phyloP scores from a whole-genome alignment of 306 rosid species.

The Datisca glomerata region DNA sequence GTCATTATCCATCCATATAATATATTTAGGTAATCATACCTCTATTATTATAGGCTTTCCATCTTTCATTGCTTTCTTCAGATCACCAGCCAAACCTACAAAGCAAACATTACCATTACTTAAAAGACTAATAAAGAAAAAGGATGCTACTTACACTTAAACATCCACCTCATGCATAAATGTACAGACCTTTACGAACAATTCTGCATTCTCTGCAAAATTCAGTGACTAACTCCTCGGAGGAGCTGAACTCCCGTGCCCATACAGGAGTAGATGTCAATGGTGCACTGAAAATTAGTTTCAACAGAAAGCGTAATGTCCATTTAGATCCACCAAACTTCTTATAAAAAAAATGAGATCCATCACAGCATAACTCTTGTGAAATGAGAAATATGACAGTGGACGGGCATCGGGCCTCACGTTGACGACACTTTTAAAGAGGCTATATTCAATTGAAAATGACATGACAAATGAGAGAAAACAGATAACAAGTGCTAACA shows the following conservation, averaged over 20 bases:
- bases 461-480: too few species aligned
- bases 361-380: too few species aligned
- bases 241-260: constrained; percentile 77
- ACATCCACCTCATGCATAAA: neutral
- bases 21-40: too few species aligned
- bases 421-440: too few species aligned
- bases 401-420: too few species aligned
- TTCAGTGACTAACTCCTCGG: constrained; percentile 84
- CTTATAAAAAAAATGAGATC: constrained; percentile 13
- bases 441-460: too few species aligned
- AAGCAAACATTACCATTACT: constrained; percentile 24
- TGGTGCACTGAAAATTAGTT: constrained; percentile 60
- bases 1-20: too few species aligned
- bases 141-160: neutral
- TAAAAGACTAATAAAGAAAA: neutral
- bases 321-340: too few species aligned
- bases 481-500: too few species aligned
- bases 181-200: constrained; percentile 65
- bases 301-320: constrained; percentile 9
- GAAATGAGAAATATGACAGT: too few species aligned
- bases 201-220: constrained; percentile 98
- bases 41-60: constrained; percentile 96
- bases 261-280: constrained; percentile 80
- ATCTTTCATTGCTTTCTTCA: constrained; percentile 98
- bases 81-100: constrained; percentile 90